Conservation (phyloP, 2,329 filamentous ascomycete species). For the Emericellopsis cladophorae region DNA sequence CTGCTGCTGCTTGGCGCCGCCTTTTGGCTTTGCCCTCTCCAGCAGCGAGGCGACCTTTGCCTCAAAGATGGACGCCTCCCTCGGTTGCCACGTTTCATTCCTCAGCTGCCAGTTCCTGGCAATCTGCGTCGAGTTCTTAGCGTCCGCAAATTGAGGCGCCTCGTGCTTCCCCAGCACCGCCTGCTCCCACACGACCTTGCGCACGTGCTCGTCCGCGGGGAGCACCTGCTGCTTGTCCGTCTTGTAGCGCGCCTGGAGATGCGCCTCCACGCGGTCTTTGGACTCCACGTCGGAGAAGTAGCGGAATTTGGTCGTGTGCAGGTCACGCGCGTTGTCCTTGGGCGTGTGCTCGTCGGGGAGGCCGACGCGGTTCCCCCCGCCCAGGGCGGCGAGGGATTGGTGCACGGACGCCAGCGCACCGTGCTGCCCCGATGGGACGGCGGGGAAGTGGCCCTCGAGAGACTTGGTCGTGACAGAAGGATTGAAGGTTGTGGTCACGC, state of each 20-base stretch:
- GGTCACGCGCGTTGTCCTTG: conserved; percentile 16
- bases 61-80: conserved; percentile 23
- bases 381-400: conserved; percentile 21
- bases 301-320: conserved; percentile 12
- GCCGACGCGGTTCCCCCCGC: conserved; percentile 19
- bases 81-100: conserved; percentile 20
- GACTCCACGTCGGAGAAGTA: conserved; percentile 18
- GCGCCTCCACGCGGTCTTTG: conserved; percentile 15
- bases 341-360: conserved; percentile 14
- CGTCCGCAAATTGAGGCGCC: conserved; percentile 14
- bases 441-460: conserved; percentile 16
- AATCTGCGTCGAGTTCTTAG: conserved; percentile 17
- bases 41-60: conserved; percentile 22
- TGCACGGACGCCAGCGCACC: conserved; percentile 19
- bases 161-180: conserved; percentile 23
- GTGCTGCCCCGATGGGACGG: conserved; percentile 11
- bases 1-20: conserved; percentile 5
- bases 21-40: conserved; percentile 6
- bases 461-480: conserved; percentile 19
- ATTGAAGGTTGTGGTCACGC: conserved; percentile 14
- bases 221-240: conserved; percentile 13
- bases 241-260: conserved; percentile 9
- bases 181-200: conserved; percentile 16
- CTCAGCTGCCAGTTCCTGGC: conserved; percentile 23
- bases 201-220: conserved; percentile 18